Base-by-base conservation (phyloP, 2,329 filamentous ascomycete genomes). In the Microcera coccophila region DNA sequence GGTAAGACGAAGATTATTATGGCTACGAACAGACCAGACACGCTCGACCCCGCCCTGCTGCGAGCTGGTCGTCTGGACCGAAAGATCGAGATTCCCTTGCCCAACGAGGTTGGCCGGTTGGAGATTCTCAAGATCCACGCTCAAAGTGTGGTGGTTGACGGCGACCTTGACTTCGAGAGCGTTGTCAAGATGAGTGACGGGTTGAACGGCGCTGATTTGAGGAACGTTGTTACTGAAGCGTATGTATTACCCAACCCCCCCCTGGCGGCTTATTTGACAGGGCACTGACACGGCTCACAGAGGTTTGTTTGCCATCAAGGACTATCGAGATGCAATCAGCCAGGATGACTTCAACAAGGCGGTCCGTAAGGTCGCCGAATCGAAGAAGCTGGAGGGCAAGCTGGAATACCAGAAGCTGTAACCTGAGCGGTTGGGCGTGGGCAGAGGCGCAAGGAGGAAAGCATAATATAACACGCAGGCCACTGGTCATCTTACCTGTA, bases 1-100 rank as follows among this genome's bases (percentile, higher is more conserved):
- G 93, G 94, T 58, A 96, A 98, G 78, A 98, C 93, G 42, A 98
- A 98, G 76, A 98, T 98, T 66, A 98, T 98, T 73, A 98, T 98
- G 94, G 93, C 90, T 28, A 97, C 93, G 46, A 98, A 98, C 76
- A 79, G 93, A 70, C 93, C 91, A 12, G 91, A 97, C 67, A 97
- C 91, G 1, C 81, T 98, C 37, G 91, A 98, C 63, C 91, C 91
- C 24, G 91, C 91, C 2, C 75, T 98, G 59, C 77, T 98, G 42
- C 84, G 91, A 72, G 91, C 91, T 33, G 91, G 91, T 59, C 86
- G 93, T 66, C 76, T 98, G 58, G 94, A 98, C 69, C 81, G 93
- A 56, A 98, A 98, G 79, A 93, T 98, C 59, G 94, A 98, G 69
- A 97, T 98, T 60, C 87, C 91, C 10, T 75, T 98, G 44, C 93